Base-by-base conservation (phyloP, 1,284 basidiomycete species). In the Singerocomus inundabilis region DNA sequence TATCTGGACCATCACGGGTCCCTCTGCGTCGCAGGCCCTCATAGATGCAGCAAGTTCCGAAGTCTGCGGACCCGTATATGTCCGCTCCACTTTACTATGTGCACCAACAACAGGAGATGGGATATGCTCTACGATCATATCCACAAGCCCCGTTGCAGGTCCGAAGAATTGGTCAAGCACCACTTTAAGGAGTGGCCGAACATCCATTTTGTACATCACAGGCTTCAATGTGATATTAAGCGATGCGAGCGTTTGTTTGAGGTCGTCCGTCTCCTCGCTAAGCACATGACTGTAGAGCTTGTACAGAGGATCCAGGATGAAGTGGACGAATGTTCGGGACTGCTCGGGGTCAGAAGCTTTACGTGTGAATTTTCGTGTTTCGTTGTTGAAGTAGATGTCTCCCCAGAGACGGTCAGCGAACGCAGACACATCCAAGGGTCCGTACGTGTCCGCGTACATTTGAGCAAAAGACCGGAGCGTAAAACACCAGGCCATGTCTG, bases 401-500 rank as follows among this genome's bases (percentile, higher is more conserved):
- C 97, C 97, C 97, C 97, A 99, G 11, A 99, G 81, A 34, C 97
- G 84, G 60, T 84, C 81, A 15, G 95, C 92, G 58, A 91, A 90
- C 2, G 80, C 74, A 31, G 72, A 59, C 13, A 88, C 79, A 57
- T 91, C 84, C 28, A 91, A 65, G 24, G 78, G 73, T 81, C 91
- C 90, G 62, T 86, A 97, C 9, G 91, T 90, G 62, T 98, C 91
- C 7, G 93, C 88, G 68, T 99, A 99, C 86, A 99, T 91, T 71
- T 91, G 83, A 10, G 97, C 94, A 68, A 99, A 99, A 12, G 93
- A 95, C 36, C 82, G 79, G 44, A 99, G 76, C 6, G 97, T 98
- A 69, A 99, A 99, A 68, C 92, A 96, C 91, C 94, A 99, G 44
- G 85, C 88, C 91, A 96, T 96, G 66, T 97, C 91, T 0, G 96